Conservation (phyloP, 2,329 filamentous ascomycete species). For the Aureobasidium sp. region DNA sequence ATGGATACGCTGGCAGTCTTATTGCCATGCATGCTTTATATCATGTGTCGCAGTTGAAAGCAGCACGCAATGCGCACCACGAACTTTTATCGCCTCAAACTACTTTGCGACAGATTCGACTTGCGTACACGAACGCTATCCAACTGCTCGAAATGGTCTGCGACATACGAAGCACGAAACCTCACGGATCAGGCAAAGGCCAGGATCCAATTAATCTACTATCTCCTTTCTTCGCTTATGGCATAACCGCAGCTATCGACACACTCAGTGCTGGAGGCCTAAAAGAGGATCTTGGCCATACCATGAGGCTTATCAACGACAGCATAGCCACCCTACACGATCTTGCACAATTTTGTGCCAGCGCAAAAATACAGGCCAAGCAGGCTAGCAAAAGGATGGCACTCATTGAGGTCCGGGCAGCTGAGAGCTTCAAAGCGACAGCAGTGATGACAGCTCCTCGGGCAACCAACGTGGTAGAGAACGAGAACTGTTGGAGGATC, state of each 20-base stretch:
- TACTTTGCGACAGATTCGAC: conserved; percentile 38
- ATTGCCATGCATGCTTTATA: conserved; percentile 60
- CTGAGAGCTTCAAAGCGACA: neutral
- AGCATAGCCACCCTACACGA: neutral
- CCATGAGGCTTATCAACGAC: neutral
- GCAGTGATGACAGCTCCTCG: neutral
- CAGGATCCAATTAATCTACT: conserved; percentile 12
- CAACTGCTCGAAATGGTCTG: conserved; percentile 42
- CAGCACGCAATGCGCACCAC: conserved; percentile 52
- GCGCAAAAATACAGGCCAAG: conserved; percentile 1
- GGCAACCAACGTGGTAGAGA: neutral
- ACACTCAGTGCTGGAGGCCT: conserved; percentile 53
- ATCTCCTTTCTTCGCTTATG: conserved; percentile 51
- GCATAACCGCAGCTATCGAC: conserved; percentile 56
- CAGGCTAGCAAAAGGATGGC: conserved; percentile 8
- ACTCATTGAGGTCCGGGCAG: neutral
- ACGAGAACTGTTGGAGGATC: conserved; percentile 21
- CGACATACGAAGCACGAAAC: conserved; percentile 25
- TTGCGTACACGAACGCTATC: conserved; percentile 44
- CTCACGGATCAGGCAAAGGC: neutral
- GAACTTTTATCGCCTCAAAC: conserved; percentile 33
- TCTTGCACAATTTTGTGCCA: conserved; percentile 6
- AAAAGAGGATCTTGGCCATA: neutral
- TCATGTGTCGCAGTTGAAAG: conserved; percentile 53
- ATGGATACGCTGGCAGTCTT: conserved; percentile 49